Conservation (phyloP, 441 rosid genomes). For the Syzygium syzygioides region DNA sequence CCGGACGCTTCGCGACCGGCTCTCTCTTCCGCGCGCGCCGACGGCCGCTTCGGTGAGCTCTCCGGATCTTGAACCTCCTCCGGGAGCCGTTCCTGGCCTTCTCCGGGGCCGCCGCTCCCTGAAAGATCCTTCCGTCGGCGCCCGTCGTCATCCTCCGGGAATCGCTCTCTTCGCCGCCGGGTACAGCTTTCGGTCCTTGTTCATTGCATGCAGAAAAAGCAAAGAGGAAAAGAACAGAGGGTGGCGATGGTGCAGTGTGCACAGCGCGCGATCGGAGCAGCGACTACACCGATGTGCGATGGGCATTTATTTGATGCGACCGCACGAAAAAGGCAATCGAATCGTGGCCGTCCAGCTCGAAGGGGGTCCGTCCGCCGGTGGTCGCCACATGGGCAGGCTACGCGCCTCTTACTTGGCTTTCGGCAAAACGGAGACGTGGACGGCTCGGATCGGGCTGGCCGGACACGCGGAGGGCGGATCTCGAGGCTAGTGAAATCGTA, state of each 20-base stretch:
- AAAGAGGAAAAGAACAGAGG: neutral
- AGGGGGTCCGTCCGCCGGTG: neutral
- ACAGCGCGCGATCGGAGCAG: neutral
- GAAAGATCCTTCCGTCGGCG: neutral
- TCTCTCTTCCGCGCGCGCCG: neutral
- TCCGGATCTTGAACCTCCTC: neutral
- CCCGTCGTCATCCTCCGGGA: neutral
- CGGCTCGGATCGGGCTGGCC: neutral
- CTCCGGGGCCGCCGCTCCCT: neutral
- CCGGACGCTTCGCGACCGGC: neutral
- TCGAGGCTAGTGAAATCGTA: neutral
- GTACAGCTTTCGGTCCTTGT: neutral
- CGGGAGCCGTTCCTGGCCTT: neutral
- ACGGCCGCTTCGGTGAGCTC: neutral
- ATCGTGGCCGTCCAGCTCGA: conserved; percentile 3
- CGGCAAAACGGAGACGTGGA: conserved; percentile 1
- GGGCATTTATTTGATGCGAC: neutral
- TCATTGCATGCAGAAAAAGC: neutral
- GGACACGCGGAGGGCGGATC: neutral
- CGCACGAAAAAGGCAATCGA: neutral
- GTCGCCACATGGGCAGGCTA: neutral
- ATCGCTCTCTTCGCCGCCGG: neutral
- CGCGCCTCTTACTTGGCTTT: neutral
- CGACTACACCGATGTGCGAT: neutral
- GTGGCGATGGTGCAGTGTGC: neutral